Evolutionary conservation across 2,329 filamentous ascomycete genomes (phyloP), one percentile per base, ranked within the genome.

Genomic region (Chrysoporthe deuterocubensis): DNA sequence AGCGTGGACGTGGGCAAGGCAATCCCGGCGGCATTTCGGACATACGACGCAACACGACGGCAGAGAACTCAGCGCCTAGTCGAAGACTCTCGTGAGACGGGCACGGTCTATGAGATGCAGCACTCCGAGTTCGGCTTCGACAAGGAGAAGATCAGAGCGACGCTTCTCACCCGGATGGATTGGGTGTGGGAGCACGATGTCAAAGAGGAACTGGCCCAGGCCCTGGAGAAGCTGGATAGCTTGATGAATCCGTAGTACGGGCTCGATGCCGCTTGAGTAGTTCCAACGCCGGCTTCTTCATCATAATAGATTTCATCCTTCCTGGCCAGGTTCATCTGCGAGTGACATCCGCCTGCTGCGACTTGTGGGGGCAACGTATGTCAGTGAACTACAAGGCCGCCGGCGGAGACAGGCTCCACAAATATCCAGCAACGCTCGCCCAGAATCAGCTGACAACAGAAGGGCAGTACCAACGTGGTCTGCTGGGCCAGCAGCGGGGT

Each of bases 51-150:
- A 4, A 76, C 82, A 1, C 77, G 87, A 0, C 76, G 85, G 4
- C 79, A 82, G 13, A 75, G 85, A 7, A 81, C 79, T 6, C 83
- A 86, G 69, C 80, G 80, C 73, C 73, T 87, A 0, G 84, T 87
- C 0, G 75, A 79, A 7, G 86, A 81, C 54, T 87, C 85, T 65
- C 78, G 78, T 50, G 77, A 84, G 34, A 79, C 79, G 26, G 83
- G 73, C 0, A 74, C 77, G 66, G 66, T 83, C 18, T 84, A 86
- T 71, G 78, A 86, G 16, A 46, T 70, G 16, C 66, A 70, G 62
- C 66, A 70, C 26, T 66, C 68, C 1, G 54, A 14, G 2, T 66
- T 66, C 13, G 68, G 68, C 7, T 48, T 50, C 1, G 68, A 70
- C 59, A 70, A 70, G 46, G 62, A 56, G 4, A 70, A 68, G 46